Percentiles rank a stretch among this genome's conserved stretches.
phyloP scores from a whole-genome alignment of 345 rosid genomes.

The Pugionium cornutum region DNA sequence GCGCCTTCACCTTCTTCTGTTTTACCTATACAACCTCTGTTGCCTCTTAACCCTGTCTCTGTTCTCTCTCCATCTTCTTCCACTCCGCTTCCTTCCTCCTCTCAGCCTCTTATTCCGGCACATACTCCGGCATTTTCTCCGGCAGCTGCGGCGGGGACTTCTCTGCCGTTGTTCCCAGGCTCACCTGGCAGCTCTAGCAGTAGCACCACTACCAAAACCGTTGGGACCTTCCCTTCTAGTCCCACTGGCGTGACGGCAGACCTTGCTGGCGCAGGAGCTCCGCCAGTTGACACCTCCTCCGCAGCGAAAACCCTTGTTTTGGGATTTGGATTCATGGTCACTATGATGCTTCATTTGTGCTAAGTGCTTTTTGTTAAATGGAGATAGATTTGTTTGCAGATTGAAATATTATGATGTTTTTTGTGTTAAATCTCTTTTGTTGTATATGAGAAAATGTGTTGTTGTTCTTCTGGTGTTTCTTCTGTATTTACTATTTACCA shows the following conservation, averaged over 20 bases:
- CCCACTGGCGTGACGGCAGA: conserved; percentile 18
- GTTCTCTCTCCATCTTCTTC: conserved; percentile 37
- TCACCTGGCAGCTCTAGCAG: conserved; percentile 36
- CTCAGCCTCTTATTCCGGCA: conserved; percentile 35
- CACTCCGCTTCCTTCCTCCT: conserved; percentile 40
- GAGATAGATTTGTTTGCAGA: conserved; percentile 6
- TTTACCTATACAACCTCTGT: conserved; percentile 36
- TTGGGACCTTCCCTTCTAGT: conserved; percentile 37
- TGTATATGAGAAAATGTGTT: conserved; percentile 15
- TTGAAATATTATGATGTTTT: background rate
- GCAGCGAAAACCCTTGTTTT: conserved; percentile 25
- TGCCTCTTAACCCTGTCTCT: conserved; percentile 39
- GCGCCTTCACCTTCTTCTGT: conserved; percentile 42
- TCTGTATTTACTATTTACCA: background rate
- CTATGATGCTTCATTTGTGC: conserved; percentile 40
- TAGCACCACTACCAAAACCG: conserved; percentile 38
- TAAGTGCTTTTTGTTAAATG: background rate
- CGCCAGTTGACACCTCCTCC: conserved; percentile 32
- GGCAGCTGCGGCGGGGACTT: conserved; percentile 21
- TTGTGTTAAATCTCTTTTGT: background rate
- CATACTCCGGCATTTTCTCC: conserved; percentile 34
- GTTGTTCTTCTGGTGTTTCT: background rate
- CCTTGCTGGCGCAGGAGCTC: conserved; percentile 17
- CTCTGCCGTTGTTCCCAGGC: conserved; percentile 41
- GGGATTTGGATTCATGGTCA: conserved; percentile 36